Evolutionary conservation across 1,284 basidiomycete genomes (phyloP), one percentile per base, ranked within the genome.

Genomic region (Rhodotorula sp.): DNA sequence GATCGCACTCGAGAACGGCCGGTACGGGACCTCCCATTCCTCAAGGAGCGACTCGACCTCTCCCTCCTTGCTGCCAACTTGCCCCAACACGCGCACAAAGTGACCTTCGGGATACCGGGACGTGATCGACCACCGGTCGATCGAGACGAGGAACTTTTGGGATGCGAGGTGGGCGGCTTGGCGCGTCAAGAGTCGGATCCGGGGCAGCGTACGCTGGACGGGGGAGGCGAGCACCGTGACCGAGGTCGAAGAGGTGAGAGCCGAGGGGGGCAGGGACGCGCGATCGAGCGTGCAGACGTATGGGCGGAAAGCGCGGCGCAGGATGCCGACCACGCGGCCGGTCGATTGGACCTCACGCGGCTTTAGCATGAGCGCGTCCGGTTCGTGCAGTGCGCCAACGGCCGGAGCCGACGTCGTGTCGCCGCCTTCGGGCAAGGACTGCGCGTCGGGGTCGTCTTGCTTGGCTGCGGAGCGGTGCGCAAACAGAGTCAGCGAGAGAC

Each of bases 21-120:
- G 83, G 81, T 99, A 99, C 0, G 95, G 94, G 4, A 99, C 93
- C 76, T 97, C 96, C 81, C 91, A 98, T 82, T 99, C 97, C 58
- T 99, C 84, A 77, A 99, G 82, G 71, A 99, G 80, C 80, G 91
- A 93, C 82, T 99, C 96, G 80, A 96, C 92, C 80, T 99, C 97
- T 0, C 95, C 95, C 80, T 95, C 94, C 81, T 97, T 97, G 80
- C 90, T 92, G 79, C 96, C 96, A 0, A 90, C 92, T 74, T 88
- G 88, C 16, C 97, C 97, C 4, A 99, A 86, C 0, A 93, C 89
- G 58, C 96, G 89, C 20, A 99, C 93, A 79, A 99, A 95, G 81
- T 99, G 97, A 0, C 97, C 97, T 78, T 98, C 95, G 0, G 97
- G 97, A 80, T 98, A 98, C 34, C 93, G 87, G 3, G 91, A 94